Percentiles rank a stretch among this genome's conserved stretches.
Evolutionary conservation across 2,329 filamentous ascomycete species (phyloP).

Genomic region (Trichoderma koningii): DNA sequence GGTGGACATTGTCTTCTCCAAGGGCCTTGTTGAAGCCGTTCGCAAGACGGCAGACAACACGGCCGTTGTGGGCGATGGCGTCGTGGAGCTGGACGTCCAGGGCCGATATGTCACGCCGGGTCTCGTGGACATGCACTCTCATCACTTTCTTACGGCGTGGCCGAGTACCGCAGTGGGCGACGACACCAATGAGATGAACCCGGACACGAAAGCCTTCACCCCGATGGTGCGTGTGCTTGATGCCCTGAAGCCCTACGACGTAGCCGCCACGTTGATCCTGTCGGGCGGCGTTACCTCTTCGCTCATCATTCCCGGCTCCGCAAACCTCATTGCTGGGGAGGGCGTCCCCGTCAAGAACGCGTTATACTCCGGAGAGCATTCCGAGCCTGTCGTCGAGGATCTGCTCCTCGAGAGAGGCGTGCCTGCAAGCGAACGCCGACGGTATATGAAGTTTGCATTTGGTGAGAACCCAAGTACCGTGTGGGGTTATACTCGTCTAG

Average conservation of each 20-base stretch:
- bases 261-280: constrained; percentile 42
- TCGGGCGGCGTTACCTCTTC: constrained; percentile 50
- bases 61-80: constrained; percentile 21
- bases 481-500: constrained; percentile 45
- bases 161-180: constrained; percentile 36
- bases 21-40: constrained; percentile 19
- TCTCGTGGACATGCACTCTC: constrained; percentile 50
- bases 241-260: constrained; percentile 46
- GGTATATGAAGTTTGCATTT: constrained; percentile 51
- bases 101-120: constrained; percentile 48
- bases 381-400: constrained; percentile 46
- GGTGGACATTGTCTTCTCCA: constrained; percentile 37
- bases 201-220: constrained; percentile 28
- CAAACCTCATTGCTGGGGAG: constrained; percentile 51
- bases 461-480: constrained; percentile 48
- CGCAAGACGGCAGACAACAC: constrained; percentile 21
- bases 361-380: constrained; percentile 38
- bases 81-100: constrained; percentile 37
- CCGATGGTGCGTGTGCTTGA: constrained; percentile 33
- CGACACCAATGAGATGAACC: constrained; percentile 44
- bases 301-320: constrained; percentile 48
- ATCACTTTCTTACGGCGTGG: constrained; percentile 42
- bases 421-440: constrained; percentile 35
- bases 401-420: constrained; percentile 46
- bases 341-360: constrained; percentile 47